phyloP scores from a whole-genome alignment of 768 basidiomycete species.

The Pleurotus giganteus region DNA sequence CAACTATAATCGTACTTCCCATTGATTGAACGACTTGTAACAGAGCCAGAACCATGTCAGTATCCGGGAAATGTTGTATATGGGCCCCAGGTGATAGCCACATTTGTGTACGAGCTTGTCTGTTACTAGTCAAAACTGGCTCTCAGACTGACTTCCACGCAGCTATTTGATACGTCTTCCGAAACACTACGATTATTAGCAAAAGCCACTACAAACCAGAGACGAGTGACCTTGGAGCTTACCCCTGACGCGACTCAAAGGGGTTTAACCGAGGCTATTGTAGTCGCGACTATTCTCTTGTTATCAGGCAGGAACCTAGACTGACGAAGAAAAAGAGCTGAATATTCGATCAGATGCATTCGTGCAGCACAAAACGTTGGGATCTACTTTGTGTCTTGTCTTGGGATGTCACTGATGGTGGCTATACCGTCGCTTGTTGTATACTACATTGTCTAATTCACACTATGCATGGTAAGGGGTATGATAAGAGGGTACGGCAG shows the following conservation, averaged over 20 bases:
- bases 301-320: conserved; percentile 66
- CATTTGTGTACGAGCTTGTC: conserved; percentile 47
- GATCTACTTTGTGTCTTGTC: background rate
- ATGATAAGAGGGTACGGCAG: no score
- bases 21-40: conserved; percentile 3
- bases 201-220: conserved; percentile 43
- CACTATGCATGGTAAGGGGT: no score
- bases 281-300: conserved; percentile 53
- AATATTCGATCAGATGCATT: no score
- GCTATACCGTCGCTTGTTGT: no score
- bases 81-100: conserved; percentile 56
- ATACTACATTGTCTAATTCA: no score
- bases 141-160: conserved; percentile 6
- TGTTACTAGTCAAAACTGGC: background rate
- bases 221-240: conserved; percentile 51
- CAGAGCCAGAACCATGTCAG: conserved; percentile 50
- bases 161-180: conserved; percentile 48
- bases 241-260: conserved; percentile 53
- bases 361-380: no score
- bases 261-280: conserved; percentile 47
- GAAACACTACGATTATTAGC: conserved; percentile 40
- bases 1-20: background rate
- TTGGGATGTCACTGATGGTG: no score
- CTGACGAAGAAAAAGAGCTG: conserved; percentile 21
- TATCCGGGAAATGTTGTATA: conserved; percentile 47